Percentiles rank a stretch among this genome's conserved stretches.
Evolutionary conservation across 148 eudicot genomes (phyloP).

Genomic region (Bassia scoparia): DNA sequence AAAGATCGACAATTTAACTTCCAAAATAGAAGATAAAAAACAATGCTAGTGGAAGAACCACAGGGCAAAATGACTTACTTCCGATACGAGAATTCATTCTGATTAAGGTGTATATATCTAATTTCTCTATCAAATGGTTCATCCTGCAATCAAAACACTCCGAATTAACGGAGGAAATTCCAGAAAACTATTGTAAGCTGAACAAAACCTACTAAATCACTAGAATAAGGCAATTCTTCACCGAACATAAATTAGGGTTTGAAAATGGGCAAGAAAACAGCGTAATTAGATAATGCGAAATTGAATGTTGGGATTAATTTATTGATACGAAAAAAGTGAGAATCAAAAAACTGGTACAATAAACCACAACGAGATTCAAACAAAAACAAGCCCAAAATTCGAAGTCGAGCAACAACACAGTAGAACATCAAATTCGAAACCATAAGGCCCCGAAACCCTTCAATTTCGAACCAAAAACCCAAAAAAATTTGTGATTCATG

Average conservation of each 20-base stretch:
- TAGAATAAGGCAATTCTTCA: no score
- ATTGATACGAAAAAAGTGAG: background rate
- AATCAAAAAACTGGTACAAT: background rate
- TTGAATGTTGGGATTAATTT: background rate
- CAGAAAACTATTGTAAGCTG: no score
- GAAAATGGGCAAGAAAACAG: background rate
- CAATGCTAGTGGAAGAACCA: background rate
- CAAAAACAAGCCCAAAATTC: no score
- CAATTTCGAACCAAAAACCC: no score
- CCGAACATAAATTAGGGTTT: background rate
- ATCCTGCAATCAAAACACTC: constrained; percentile 26
- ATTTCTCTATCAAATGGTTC: constrained; percentile 19
- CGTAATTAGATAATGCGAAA: background rate
- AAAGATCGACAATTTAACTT: background rate
- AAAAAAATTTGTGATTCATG: no score
- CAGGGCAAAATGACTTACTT: constrained; percentile 30
- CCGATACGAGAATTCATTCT: constrained; percentile 38
- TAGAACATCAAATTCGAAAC: no score
- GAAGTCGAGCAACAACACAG: no score
- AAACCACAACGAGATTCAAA: no score
- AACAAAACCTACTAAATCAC: no score
- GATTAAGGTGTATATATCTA: constrained; percentile 32
- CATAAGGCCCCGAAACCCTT: no score
- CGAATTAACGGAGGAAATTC: background rate
- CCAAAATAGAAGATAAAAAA: background rate